These are phyloP conservation scores for Stemphylium beticola DNA, from an alignment of 2,329 filamentous ascomycete species.

Conservation along the genomic window DNA sequence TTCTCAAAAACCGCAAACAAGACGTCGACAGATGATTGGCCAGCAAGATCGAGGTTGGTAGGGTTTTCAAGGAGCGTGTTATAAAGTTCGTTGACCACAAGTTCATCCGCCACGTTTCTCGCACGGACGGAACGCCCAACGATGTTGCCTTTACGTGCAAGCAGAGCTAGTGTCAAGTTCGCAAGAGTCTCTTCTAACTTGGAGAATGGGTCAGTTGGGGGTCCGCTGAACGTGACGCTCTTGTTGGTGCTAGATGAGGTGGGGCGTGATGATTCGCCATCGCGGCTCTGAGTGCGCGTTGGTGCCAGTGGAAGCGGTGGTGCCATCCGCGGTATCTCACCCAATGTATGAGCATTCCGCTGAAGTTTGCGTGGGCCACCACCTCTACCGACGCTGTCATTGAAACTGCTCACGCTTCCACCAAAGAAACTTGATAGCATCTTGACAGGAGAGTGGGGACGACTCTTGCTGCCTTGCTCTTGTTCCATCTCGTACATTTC, in stretches of 20 bases:
- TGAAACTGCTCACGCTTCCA: slow-evolving; percentile 58
- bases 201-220: slow-evolving; percentile 56
- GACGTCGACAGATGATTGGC: slow-evolving; percentile 79
- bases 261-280: slow-evolving; percentile 42
- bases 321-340: slow-evolving; percentile 45
- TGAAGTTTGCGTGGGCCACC: slow-evolving; percentile 43
- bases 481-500: slow-evolving; percentile 66
- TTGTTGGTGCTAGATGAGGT: slow-evolving; percentile 45
- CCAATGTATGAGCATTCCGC: slow-evolving; percentile 41
- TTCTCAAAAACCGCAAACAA: slow-evolving; percentile 94
- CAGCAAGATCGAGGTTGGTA: slow-evolving; percentile 74
- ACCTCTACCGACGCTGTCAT: slow-evolving; percentile 3
- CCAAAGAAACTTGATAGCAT: slow-evolving; percentile 83
- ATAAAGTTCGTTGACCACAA: slow-evolving; percentile 86
- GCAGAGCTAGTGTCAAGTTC: slow-evolving; percentile 80
- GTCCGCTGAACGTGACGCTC: slow-evolving; percentile 38
- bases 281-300: slow-evolving; percentile 46
- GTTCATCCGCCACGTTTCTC: slow-evolving; percentile 73
- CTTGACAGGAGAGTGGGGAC: slow-evolving; percentile 87
- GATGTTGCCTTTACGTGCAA: slow-evolving; percentile 85
- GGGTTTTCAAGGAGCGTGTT: slow-evolving; percentile 86
- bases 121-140: slow-evolving; percentile 77
- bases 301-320: slow-evolving; percentile 44
- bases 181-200: slow-evolving; percentile 85
- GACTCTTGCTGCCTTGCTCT: slow-evolving; percentile 61